Conservation (phyloP, 331 rosid species). For the Dryas integrifolia region DNA sequence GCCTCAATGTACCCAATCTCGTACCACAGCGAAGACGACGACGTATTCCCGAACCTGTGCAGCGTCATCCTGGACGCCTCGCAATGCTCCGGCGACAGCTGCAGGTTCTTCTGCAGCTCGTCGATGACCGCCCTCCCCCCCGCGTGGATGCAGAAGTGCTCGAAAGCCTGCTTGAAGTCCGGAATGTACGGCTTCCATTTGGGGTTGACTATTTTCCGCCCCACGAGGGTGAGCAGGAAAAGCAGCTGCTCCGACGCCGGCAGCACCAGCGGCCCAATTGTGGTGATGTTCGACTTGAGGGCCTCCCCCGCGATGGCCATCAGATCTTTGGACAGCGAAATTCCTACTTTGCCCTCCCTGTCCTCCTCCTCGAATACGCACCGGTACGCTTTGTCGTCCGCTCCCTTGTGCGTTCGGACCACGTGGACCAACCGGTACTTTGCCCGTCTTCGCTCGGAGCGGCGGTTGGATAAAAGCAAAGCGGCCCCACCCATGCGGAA, state of each 20-base stretch:
- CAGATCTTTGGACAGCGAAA: constrained; percentile 69
- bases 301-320: constrained; percentile 99
- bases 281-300: constrained; percentile 80
- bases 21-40: constrained; percentile 66
- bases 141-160: constrained; percentile 68
- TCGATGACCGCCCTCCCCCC: constrained; percentile 61
- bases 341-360: constrained; percentile 82
- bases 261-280: constrained; percentile 61
- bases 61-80: constrained; percentile 66
- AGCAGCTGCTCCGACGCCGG: constrained; percentile 62
- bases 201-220: constrained; percentile 48
- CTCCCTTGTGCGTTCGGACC: constrained; percentile 82
- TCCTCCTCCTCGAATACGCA: constrained; percentile 89
- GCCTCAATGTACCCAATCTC: constrained; percentile 52
- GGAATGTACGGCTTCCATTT: constrained; percentile 71
- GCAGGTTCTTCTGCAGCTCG: constrained; percentile 61
- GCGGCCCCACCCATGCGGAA: constrained; percentile 99
- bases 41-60: constrained; percentile 60
- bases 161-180: constrained; percentile 57
- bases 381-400: constrained; percentile 68
- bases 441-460: constrained; percentile 52
- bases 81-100: constrained; percentile 56
- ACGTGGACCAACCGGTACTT: constrained; percentile 77
- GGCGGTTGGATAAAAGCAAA: constrained; percentile 59
- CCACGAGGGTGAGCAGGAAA: constrained; percentile 44